Evolutionary conservation across 257 asterid species (phyloP), one percentile per base, ranked within the genome.

Genomic region (Solanum stenotomum): DNA sequence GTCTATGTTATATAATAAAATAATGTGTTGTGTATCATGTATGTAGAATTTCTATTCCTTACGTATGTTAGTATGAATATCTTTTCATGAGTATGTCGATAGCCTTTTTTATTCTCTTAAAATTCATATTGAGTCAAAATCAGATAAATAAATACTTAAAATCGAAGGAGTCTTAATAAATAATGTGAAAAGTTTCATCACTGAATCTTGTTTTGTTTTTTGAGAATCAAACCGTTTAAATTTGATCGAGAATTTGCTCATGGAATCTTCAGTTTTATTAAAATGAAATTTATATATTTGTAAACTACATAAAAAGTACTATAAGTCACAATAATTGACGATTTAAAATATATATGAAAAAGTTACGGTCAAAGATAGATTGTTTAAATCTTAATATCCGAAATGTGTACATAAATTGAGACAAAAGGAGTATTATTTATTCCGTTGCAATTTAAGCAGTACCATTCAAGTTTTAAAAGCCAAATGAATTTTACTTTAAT

Each of bases 191-290:
- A 12, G 34, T 67, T 27, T 12, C 33, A 25, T 67, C 20, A 67
- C 3, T 67, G 5, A 5, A 67, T 67, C 0, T 67, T 25, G 0
- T 13, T 65, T 65, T 25, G 0, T 6, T 11, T 65, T 10, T 65
- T 7, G 10, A 56, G 65, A 56, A 0, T 6, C 5, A 56, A 56
- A 56, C 1, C 0, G 0, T 56, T 56, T 7, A 56, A 56, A 11
- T 56, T 56, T 56, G 2, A 18, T 3, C 2, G 10, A 56, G 11
- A 56, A 56, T 56, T 6, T 56, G 11, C n/a, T 18, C n/a, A 56
- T 18, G 4, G 0, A 18, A 56, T 56, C 65, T 56, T 18, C n/a
- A 52, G 0, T 0, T 6, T 16, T 52, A 0, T 16, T 1, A 0
- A 2, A 18, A 6, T 52, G 4, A 52, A 0, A 52, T 18, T 18